A percentile compares a stretch with the other conserved stretches of the same genome.
These are phyloP conservation scores for Pterula multifida DNA, from an alignment of 1,284 basidiomycete species.

Conservation along the genomic window DNA sequence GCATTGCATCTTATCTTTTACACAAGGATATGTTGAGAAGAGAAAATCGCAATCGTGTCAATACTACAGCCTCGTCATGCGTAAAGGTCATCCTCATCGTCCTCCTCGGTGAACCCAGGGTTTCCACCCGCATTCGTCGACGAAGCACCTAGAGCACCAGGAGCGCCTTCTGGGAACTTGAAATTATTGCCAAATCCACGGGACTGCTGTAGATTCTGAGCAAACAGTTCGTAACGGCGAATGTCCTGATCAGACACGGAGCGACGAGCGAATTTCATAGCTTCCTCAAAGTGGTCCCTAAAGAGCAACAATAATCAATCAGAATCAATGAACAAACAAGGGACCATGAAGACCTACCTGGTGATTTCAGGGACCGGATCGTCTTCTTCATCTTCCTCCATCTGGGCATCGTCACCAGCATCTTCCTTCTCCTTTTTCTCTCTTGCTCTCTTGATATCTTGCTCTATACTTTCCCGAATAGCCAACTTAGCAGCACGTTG, in stretches of 20 bases:
- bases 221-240: conserved; percentile 86
- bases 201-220: conserved; percentile 84
- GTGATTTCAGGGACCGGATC: conserved; percentile 98
- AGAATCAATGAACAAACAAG: conserved; percentile 1
- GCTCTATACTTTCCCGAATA: conserved; percentile 90
- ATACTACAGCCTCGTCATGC: conserved; percentile 23
- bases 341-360: conserved; percentile 28
- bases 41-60: neutral
- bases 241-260: conserved; percentile 94
- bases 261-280: conserved; percentile 88
- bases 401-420: conserved; percentile 53
- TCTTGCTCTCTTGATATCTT: conserved; percentile 73
- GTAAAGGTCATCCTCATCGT: conserved; percentile 82
- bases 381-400: conserved; percentile 75
- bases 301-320: conserved; percentile 5
- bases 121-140: conserved; percentile 47
- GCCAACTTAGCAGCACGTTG: conserved; percentile 96
- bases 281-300: conserved; percentile 93
- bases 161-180: conserved; percentile 85
- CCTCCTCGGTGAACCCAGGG: conserved; percentile 70
- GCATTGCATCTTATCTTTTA: neutral
- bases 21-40: neutral
- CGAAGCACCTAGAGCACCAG: conserved; percentile 28
- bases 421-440: conserved; percentile 81
- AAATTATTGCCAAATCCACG: conserved; percentile 83